Evolutionary conservation across 2,329 filamentous ascomycete genomes (phyloP), one percentile per base, ranked within the genome.

Genomic region (Botrytis paeoniae): DNA sequence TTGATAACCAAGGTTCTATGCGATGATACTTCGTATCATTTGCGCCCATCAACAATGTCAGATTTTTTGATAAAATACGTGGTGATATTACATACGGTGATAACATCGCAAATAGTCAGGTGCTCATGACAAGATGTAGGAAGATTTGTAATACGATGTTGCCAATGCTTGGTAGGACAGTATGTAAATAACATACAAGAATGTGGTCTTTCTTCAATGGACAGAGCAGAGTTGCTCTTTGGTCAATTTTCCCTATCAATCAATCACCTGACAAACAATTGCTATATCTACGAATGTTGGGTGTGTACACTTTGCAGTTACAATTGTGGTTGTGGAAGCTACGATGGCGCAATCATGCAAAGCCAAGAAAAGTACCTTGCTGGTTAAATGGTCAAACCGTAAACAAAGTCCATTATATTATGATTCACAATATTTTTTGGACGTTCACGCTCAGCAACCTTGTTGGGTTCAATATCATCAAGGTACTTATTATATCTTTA

Each of bases 361-460:
- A 57, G 65, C 65, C 65, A 68, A 68, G 65, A 68, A 32, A 48
- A 32, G 25, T 22, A 68, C 65, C 65, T 68, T 68, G 65, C n/a
- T 68, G 65, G 65, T 32, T 68, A 41, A 7, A 9, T 37, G 35
- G 25, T 14, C 60, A 62, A 25, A 41, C 37, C 18, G 18, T 37
- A n/a, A 54, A 9, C 35, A 7, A 35, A 66, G 43, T 29, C 32
- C 35, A 45, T 37, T 18, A 41, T 25, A 18, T 22, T 29, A 32
- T 68, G 65, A 68, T 68, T 68, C 48, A 68, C 65, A 6, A 29
- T 10, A 57, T 41, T 8, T 57, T 22, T 25, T 9, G 37, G 37
- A 57, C 10, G 54, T 57, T 68, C 65, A 68, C 18, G n/a, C 54
- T 68, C 51, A 57, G 57, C 35, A 68, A 68, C 65, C 65, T 68